Conservation (phyloP, 2,329 filamentous ascomycete species). For the Colletotrichum sp. region DNA sequence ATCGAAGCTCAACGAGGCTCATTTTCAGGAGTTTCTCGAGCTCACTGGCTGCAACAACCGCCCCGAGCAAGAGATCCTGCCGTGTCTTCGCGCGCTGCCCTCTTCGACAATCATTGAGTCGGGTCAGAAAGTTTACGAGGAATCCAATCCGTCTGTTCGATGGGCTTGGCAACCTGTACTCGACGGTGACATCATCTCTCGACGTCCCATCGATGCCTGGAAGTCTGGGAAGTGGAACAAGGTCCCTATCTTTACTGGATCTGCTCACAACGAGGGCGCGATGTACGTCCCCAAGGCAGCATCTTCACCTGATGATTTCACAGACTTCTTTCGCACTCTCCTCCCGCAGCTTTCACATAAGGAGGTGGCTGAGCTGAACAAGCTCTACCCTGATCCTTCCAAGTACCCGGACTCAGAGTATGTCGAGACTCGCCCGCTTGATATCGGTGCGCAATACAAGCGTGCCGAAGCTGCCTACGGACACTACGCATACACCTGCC, state of each 20-base stretch:
- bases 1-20: constrained; percentile 29
- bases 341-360: constrained; percentile 30
- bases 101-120: constrained; percentile 29
- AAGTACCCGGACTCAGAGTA: constrained; percentile 36
- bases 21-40: constrained; percentile 33
- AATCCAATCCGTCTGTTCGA: constrained; percentile 31
- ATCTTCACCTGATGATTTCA: constrained; percentile 24
- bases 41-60: constrained; percentile 28
- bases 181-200: constrained; percentile 32
- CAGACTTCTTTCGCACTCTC: constrained; percentile 29
- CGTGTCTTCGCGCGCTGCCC: constrained; percentile 27
- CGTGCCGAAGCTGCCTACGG: constrained; percentile 59
- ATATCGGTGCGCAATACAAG: constrained; percentile 57
- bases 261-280: constrained; percentile 33
- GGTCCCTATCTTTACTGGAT: constrained; percentile 33
- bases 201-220: constrained; percentile 33
- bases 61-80: constrained; percentile 26
- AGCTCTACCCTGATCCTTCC: constrained; percentile 38
- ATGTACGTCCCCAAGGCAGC: constrained; percentile 28
- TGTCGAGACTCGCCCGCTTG: constrained; percentile 35
- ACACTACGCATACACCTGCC: constrained; percentile 59
- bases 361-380: constrained; percentile 30
- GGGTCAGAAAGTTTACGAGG: constrained; percentile 30
- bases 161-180: constrained; percentile 38
- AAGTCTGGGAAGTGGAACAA: constrained; percentile 35